Evolutionary conservation across 2,329 filamentous ascomycete genomes (phyloP), one percentile per base, ranked within the genome.

Genomic region (Aplosporella prunicola): DNA sequence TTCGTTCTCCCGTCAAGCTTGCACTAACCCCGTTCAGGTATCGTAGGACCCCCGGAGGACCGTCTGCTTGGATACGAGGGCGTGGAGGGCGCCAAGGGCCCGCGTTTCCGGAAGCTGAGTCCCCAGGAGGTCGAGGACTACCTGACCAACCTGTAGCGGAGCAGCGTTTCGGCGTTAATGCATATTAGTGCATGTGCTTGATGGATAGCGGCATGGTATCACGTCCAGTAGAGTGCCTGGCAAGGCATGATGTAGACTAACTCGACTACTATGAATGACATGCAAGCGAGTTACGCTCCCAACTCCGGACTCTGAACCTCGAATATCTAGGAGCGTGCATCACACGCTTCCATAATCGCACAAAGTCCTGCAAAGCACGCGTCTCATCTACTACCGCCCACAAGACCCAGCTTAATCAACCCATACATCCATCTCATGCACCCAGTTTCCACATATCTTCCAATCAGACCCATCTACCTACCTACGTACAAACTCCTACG

Each of bases 91-190:
- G 83, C 84, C 14, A 75, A 78, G 49, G 87, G 87, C 29, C 87
- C 87, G 41, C 76, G 87, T 46, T 94, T 94, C 76, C 76, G 87
- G 64, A 93, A 94, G 74, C 69, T 98, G 64, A 94, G 77, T 54
- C 87, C 93, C 56, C 86, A 94, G 67, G 91, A 98, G 69, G 96
- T 98, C 57, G 91, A 98, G 71, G 91, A 98, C 64, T 98, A 98
- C 69, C 70, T 98, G 64, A 96, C 91, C 63, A 96, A 94, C 75
- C 78, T 98, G 75, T 96, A 74, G 78, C 51, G 16, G n/a, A n/a
- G n/a, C n/a, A 39, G 18, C 17, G 24, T 13, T 16, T 13, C 13
- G 26, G 34, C 26, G 14, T 36, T 39, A 24, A 24, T 33, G 31
- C 37, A 39, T 39, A 33, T 34, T 31, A 32, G 31, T 31, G 31